Percentiles rank a stretch among this genome's conserved stretches.
These are phyloP conservation scores for Lichtheimia ramosa DNA, from an alignment of 371 early-diverging fungal species.

Conservation along the genomic window DNA sequence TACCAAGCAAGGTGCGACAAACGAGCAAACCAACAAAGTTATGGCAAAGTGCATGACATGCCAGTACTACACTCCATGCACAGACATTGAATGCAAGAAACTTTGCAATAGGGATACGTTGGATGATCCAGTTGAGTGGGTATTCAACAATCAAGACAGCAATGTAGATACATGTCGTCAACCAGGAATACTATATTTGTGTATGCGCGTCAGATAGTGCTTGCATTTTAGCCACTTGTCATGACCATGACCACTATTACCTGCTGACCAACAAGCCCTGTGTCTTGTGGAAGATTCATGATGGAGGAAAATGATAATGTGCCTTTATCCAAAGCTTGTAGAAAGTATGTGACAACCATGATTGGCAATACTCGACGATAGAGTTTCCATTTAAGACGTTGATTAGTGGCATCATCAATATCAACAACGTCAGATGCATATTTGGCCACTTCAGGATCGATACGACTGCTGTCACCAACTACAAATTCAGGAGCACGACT, in stretches of 20 bases:
- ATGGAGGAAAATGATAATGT: slow-evolving; percentile 25
- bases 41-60: slow-evolving; percentile 17
- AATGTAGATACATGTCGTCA: slow-evolving; percentile 29
- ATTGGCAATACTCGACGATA: slow-evolving; percentile 15
- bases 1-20: slow-evolving; percentile 23
- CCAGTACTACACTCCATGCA: slow-evolving; percentile 20
- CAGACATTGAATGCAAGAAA: slow-evolving; percentile 21
- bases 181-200: slow-evolving; percentile 21
- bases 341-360: slow-evolving; percentile 21
- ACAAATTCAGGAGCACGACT: no score
- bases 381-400: slow-evolving; percentile 16
- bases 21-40: slow-evolving; percentile 20
- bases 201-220: background rate
- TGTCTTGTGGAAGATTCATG: slow-evolving; percentile 20
- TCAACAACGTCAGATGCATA: slow-evolving; percentile 17
- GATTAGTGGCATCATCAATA: slow-evolving; percentile 22
- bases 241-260: background rate
- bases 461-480: slow-evolving; percentile 15
- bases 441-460: slow-evolving; percentile 31
- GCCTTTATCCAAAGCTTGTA: slow-evolving; percentile 28
- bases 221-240: no score
- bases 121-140: slow-evolving; percentile 24
- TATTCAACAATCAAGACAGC: slow-evolving; percentile 25
- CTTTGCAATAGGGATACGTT: slow-evolving; percentile 25
- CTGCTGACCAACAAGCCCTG: slow-evolving; percentile 19